phyloP scores from a whole-genome alignment of 306 rosid genomes.

The Acmispon strigosus region DNA sequence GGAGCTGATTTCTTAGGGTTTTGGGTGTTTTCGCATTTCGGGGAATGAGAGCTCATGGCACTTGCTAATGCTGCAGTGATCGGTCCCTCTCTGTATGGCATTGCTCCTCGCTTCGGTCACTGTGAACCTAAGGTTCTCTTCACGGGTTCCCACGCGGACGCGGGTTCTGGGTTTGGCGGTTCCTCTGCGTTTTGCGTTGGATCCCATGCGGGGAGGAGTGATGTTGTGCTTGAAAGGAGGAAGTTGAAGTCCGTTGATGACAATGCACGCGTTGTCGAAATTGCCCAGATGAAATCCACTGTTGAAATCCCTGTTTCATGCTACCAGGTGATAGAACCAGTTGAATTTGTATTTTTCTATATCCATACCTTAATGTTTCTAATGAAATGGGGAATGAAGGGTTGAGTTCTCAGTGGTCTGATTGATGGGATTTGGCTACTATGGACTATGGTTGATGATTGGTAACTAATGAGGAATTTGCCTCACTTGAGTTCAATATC shows the following conservation, averaged over 20 bases:
- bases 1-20: constrained; percentile 30
- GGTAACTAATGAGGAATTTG: not conserved
- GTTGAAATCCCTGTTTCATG: constrained; percentile 81
- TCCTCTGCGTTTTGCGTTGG: constrained; percentile 35
- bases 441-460: not conserved
- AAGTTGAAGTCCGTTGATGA: constrained; percentile 46
- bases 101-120: constrained; percentile 28
- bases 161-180: constrained; percentile 17
- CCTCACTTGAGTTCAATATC: not conserved
- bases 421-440: not conserved
- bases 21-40: not conserved
- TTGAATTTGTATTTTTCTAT: not conserved
- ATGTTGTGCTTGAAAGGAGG: constrained; percentile 32
- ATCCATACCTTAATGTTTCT: not conserved
- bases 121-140: constrained; percentile 14
- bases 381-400: not conserved
- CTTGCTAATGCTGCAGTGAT: constrained; percentile 38
- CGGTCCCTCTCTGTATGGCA: constrained; percentile 33
- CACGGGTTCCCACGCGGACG: constrained; percentile 24
- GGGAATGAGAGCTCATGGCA: constrained; percentile 44
- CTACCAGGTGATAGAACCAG: constrained; percentile 57
- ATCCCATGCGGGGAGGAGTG: constrained; percentile 27
- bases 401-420: not conserved
- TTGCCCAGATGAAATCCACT: constrained; percentile 24
- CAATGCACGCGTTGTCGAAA: constrained; percentile 36